Evolutionary conservation across 495 filamentous ascomycete species (phyloP).

Genomic region (Aspergillus indologenus): DNA sequence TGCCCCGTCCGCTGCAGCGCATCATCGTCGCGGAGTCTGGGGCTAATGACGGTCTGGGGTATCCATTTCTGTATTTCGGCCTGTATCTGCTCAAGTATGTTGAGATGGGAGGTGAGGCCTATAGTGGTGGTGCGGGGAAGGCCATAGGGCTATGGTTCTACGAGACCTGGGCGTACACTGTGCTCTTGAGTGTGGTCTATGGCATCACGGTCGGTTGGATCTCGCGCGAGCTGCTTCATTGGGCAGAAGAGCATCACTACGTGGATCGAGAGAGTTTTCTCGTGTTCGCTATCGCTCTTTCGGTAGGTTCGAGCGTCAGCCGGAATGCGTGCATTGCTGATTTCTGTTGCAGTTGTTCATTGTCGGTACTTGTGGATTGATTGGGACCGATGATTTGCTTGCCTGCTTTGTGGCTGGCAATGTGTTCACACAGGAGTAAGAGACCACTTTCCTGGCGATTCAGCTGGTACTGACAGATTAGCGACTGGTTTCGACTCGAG

Average conservation of each 20-base stretch:
- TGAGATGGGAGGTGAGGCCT: conserved; percentile 54
- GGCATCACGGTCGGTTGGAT: conserved; percentile 75
- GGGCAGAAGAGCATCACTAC: conserved; percentile 76
- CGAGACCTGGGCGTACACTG: conserved; percentile 82
- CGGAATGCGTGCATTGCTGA: conserved; percentile 15
- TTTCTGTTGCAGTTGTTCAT: conserved; percentile 60
- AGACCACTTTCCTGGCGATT: background rate
- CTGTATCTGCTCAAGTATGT: conserved; percentile 80
- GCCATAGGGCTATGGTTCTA: conserved; percentile 83
- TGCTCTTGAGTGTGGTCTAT: conserved; percentile 75
- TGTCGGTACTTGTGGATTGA: conserved; percentile 80
- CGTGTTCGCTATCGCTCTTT: conserved; percentile 81
- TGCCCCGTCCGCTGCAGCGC: conserved; percentile 75
- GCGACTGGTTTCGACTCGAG: conserved; percentile 88
- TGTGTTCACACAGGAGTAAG: conserved; percentile 78
- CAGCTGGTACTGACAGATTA: conserved; percentile 18
- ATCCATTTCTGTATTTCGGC: conserved; percentile 83
- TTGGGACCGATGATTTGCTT: conserved; percentile 88
- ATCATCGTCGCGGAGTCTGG: conserved; percentile 91
- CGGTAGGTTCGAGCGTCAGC: conserved; percentile 50
- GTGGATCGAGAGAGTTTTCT: conserved; percentile 90
- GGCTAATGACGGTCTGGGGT: conserved; percentile 91
- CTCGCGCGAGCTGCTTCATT: conserved; percentile 77
- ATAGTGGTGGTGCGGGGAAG: conserved; percentile 55
- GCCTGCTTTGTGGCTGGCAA: conserved; percentile 95